phyloP scores from a whole-genome alignment of 768 basidiomycete species.

The Cystofilobasidium ferigula region DNA sequence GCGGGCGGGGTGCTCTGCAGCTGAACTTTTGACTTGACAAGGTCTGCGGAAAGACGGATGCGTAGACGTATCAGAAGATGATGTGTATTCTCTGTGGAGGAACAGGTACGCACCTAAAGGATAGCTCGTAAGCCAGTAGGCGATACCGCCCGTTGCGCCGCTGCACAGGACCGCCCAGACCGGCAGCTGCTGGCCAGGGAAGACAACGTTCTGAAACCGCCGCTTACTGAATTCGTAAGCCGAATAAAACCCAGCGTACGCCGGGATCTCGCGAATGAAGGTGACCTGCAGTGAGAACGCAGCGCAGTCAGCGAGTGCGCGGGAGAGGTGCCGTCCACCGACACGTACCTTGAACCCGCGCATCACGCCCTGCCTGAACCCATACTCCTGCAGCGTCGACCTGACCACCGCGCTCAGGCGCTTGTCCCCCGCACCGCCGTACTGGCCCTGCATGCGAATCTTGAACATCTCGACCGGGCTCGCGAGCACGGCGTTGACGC shows the following conservation, averaged over 20 bases:
- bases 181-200: constrained; percentile 47
- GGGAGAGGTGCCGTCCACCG: neutral
- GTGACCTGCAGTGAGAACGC: constrained; percentile 58
- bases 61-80: neutral
- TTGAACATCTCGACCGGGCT: constrained; percentile 99
- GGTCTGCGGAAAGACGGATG: constrained; percentile 47
- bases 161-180: constrained; percentile 72
- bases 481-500: constrained; percentile 76
- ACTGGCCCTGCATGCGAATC: constrained; percentile 38
- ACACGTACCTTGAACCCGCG: constrained; percentile 80
- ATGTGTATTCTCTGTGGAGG: constrained; percentile 9
- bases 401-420: constrained; percentile 56
- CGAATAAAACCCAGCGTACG: constrained; percentile 32
- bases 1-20: constrained; percentile 59
- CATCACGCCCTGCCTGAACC: constrained; percentile 81
- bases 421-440: constrained; percentile 64
- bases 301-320: neutral
- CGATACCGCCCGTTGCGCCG: constrained; percentile 50
- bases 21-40: constrained; percentile 84
- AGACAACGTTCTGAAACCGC: constrained; percentile 48
- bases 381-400: constrained; percentile 81
- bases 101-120: constrained; percentile 51
- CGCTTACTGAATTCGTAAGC: constrained; percentile 87
- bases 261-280: constrained; percentile 78
- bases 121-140: constrained; percentile 90